Conservation (phyloP, 208 protist species). For the Novymonas esmeraldas region DNA sequence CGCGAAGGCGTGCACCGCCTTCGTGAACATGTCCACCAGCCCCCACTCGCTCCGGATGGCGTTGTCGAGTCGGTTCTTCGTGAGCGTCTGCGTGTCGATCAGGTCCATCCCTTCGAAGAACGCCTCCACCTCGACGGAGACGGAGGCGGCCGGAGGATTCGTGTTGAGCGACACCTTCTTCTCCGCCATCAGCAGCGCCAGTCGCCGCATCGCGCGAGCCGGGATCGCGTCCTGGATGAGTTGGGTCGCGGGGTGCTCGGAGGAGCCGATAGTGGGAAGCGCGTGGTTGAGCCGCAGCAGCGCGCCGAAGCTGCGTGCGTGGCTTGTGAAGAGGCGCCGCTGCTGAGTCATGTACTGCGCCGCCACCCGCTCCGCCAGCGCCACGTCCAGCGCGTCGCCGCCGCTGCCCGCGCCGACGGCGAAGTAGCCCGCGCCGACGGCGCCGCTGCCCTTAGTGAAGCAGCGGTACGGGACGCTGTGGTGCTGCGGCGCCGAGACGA, state of each 20-base stretch:
- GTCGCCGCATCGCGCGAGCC: slow-evolving; percentile 63
- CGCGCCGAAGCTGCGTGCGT: slow-evolving; percentile 33
- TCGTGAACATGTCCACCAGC: slow-evolving; percentile 61
- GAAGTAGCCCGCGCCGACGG: slow-evolving; percentile 29
- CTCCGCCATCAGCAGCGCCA: slow-evolving; percentile 72
- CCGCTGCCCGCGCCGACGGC: slow-evolving; percentile 29
- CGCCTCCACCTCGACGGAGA: slow-evolving; percentile 85
- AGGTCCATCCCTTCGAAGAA: slow-evolving; percentile 90
- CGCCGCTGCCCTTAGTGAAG: slow-evolving; percentile 27
- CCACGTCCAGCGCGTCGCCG: slow-evolving; percentile 71
- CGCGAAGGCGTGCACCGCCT: slow-evolving; percentile 57
- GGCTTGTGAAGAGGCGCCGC: slow-evolving; percentile 53
- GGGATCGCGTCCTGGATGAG: slow-evolving; percentile 67
- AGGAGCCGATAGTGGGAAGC: slow-evolving; percentile 21
- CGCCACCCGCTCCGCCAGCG: slow-evolving; percentile 70
- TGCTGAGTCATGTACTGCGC: slow-evolving; percentile 77
- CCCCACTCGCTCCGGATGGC: slow-evolving; percentile 70
- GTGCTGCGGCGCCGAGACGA: slow-evolving; percentile 33
- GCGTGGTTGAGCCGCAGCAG: slow-evolving; percentile 34
- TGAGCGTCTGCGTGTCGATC: slow-evolving; percentile 75
- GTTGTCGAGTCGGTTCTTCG: slow-evolving; percentile 64
- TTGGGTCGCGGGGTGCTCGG: slow-evolving; percentile 28
- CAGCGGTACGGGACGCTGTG: slow-evolving; percentile 38
- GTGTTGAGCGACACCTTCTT: slow-evolving; percentile 82
- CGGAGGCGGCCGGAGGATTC: slow-evolving; percentile 54